Evolutionary conservation across 2,329 filamentous ascomycete species (phyloP).

Genomic region (Neospermospora avenae): DNA sequence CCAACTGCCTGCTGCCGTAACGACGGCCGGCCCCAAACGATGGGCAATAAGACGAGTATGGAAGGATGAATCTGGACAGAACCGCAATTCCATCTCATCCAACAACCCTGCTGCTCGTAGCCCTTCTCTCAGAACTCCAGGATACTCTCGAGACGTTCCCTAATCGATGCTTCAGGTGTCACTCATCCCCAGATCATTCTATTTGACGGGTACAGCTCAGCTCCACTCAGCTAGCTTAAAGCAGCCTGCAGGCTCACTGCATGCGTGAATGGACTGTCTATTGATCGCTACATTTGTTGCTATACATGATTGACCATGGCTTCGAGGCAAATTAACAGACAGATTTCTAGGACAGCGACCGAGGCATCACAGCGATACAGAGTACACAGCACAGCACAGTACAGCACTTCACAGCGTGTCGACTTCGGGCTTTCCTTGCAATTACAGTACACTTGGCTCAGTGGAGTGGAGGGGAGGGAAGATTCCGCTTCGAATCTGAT

Average conservation of each 20-base stretch:
- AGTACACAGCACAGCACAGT: neutral
- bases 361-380: neutral
- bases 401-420: neutral
- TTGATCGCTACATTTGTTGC: constrained; percentile 7
- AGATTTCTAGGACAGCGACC: neutral
- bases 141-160: constrained; percentile 2
- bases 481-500: constrained; percentile 7
- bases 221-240: constrained; percentile 16
- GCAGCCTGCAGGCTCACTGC: constrained; percentile 23
- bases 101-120: constrained; percentile 7
- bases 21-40: constrained; percentile 21
- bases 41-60: constrained; percentile 12
- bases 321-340: constrained; percentile 3
- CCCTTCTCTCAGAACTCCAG: constrained; percentile 7
- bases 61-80: constrained; percentile 5
- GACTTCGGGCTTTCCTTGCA: neutral
- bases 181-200: neutral
- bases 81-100: constrained; percentile 8
- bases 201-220: constrained; percentile 3
- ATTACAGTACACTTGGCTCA: constrained; percentile 11
- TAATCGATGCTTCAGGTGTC: constrained; percentile 8
- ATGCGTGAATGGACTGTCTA: constrained; percentile 11
- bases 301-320: constrained; percentile 14
- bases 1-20: constrained; percentile 16
- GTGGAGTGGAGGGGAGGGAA: constrained; percentile 11